Base-by-base conservation (phyloP, 306 rosid species). In the Phaseolus lunatus region DNA sequence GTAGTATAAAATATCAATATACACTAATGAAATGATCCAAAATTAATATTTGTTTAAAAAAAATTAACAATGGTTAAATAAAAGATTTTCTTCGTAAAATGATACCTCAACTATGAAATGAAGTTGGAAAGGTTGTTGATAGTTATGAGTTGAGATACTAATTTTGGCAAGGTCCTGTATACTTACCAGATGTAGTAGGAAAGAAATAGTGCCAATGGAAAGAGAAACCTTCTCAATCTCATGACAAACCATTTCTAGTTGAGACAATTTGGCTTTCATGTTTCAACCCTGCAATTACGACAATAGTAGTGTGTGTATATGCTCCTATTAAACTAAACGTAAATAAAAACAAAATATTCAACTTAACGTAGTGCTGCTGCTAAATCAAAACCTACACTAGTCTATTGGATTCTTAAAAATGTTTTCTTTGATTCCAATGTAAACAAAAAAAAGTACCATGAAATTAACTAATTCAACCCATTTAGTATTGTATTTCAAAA, bases 221-320 rank as follows among this genome's bases (percentile, higher is more conserved):
- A 37, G 75, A 43, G 59, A 78, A 41, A 78, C 65, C 7, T 61
- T 70, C 14, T 59, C 48, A 47, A 47, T 59, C 29, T 59, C 48
- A 29, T 15, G 16, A 45, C 33, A 44, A 44, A 45, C 15, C 31
- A 70, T 56, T 29, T 68, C 37, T 53, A 26, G 45, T 31, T 27
- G 43, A 63, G 69, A 33, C 59, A 19, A 53, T 37, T 53, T 76
- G 29, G 62, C 41, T 78, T 41, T 29, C 76, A 69, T 58, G 50
- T 77, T 67, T 77, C 56, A 67, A 57, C 78, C 72, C 77, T 69
- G 77, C 71, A 78, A 69, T 70, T 44, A 69, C 70, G 49, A 57
- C 76, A 67, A 68, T 59, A 49, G 53, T 61, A 26, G 52, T 27
- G 11, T 37, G 39, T 35, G 39, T 35, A 35, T 35, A 37, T 37